phyloP scores from a whole-genome alignment of 1,284 basidiomycete species.

The Ganoderma meredithae region DNA sequence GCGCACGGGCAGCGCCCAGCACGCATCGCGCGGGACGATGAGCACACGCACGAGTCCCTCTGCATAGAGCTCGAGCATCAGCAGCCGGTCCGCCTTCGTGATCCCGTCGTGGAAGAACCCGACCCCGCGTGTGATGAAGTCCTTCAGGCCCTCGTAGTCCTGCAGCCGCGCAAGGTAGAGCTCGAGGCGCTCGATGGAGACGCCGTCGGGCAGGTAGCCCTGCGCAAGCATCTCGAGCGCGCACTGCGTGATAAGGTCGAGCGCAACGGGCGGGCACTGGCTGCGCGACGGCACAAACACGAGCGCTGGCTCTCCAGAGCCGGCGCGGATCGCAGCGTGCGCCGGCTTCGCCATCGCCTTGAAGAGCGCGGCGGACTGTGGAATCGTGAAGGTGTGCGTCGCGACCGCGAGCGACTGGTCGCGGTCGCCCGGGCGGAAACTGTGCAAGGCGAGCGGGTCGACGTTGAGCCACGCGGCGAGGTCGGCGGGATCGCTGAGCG shows the following conservation, averaged over 20 bases:
- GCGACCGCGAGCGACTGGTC: slow-evolving; percentile 80
- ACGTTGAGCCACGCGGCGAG: slow-evolving; percentile 88
- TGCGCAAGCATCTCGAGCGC: slow-evolving; percentile 77
- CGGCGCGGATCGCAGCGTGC: slow-evolving; percentile 68
- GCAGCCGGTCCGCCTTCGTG: slow-evolving; percentile 70
- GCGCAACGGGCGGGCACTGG: slow-evolving; percentile 83
- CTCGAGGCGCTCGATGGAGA: slow-evolving; percentile 67
- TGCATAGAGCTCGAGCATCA: slow-evolving; percentile 86
- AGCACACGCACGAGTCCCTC: slow-evolving; percentile 86
- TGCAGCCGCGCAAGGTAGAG: slow-evolving; percentile 67
- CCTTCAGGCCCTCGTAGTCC: slow-evolving; percentile 65
- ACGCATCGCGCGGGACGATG: slow-evolving; percentile 83
- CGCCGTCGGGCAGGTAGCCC: slow-evolving; percentile 72
- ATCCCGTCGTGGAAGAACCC: slow-evolving; percentile 88
- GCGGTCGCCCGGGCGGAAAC: slow-evolving; percentile 85
- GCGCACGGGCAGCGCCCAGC: slow-evolving; percentile 87
- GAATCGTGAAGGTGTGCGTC: slow-evolving; percentile 85
- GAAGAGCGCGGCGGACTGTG: slow-evolving; percentile 88
- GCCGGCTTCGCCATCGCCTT: slow-evolving; percentile 94
- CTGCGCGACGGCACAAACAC: slow-evolving; percentile 91
- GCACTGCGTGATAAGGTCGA: slow-evolving; percentile 89
- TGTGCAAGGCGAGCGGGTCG: slow-evolving; percentile 69
- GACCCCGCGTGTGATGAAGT: slow-evolving; percentile 89
- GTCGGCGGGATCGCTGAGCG: slow-evolving; percentile 83
- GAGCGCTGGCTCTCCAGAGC: slow-evolving; percentile 64